A percentile compares a stretch with the other conserved stretches of the same genome.
These are phyloP conservation scores for Actinomortierella ambigua DNA, from an alignment of 371 early-diverging fungal species.

Conservation along the genomic window DNA sequence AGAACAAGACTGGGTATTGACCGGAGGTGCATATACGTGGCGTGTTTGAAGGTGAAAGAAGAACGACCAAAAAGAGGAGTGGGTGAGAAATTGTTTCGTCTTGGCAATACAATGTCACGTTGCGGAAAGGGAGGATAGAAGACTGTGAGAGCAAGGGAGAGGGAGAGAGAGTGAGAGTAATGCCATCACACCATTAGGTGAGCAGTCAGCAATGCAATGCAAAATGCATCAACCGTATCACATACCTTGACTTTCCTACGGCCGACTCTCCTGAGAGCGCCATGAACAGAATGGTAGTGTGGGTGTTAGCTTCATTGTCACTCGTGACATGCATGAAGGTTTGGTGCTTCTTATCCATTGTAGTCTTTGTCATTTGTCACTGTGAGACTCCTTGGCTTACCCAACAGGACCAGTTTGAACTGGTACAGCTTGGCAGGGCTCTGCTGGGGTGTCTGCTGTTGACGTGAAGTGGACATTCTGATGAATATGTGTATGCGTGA, in stretches of 20 bases:
- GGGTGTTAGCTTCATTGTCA: neutral
- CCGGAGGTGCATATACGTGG: constrained; percentile 46
- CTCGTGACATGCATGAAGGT: neutral
- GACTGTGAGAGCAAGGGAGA: neutral
- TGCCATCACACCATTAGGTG: too few species aligned
- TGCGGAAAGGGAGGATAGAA: neutral
- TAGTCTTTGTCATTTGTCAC: neutral
- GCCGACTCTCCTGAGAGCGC: constrained; percentile 78
- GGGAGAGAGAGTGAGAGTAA: too few species aligned
- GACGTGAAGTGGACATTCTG: constrained; percentile 44
- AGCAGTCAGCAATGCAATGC: neutral
- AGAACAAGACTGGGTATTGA: constrained; percentile 76
- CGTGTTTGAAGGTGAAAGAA: constrained; percentile 2
- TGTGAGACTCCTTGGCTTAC: constrained; percentile 47
- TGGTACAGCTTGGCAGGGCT: constrained; percentile 61
- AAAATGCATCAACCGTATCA: neutral
- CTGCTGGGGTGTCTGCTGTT: constrained; percentile 19
- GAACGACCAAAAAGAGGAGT: neutral
- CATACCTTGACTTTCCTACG: constrained; percentile 87
- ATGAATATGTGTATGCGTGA: neutral
- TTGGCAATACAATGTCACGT: neutral
- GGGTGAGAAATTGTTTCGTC: neutral
- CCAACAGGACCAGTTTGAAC: constrained; percentile 84
- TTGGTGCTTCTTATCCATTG: neutral
- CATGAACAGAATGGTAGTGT: neutral